Evolutionary conservation across 208 protist genomes (phyloP), one percentile per base, ranked within the genome.

Genomic region (Trypanosomatidae sp.): DNA sequence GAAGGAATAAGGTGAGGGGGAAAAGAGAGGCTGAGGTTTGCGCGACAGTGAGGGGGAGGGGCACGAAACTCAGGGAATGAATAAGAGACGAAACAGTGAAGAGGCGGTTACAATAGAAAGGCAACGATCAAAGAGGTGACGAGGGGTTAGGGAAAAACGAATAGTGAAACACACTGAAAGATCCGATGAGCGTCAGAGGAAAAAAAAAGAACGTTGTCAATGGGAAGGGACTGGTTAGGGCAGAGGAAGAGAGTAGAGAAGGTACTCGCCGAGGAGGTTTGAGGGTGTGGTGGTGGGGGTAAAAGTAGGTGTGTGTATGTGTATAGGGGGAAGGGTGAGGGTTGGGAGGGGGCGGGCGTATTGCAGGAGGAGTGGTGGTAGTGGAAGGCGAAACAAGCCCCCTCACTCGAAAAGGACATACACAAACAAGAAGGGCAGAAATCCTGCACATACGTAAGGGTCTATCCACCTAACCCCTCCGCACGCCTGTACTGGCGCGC

Each of bases 121-220:
- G 3, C 36, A 39, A 39, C 36, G 36, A 39, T 39, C 36, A 39
- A 39, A 6, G 36, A 39, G 36, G 36, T 39, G 36, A 39, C 36
- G 36, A 39, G 36, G 3, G 36, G 36, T 39, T 39, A 39, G 36
- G 36, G 36, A 39, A 39, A 39, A 39, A 39, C 36, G 36, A 39
- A 39, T 39, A 39, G 36, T 39, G 36, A 39, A 39, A 39, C 36
- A 39, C 17, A 22, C 47, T 50, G 47, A 19, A 50, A 22, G 47
- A 50, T 22, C 17, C 47, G 47, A 3, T 7, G 19, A n/a, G 17
- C 17, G 17, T 4, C 15, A 50, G 47, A 50, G 47, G 47, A 73
- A 64, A 77, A 36, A 49, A 25, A 72, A 77, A 62, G 17, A 19
- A 62, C 13, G 66, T 19, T 44, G n/a, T 22, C 25, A 69, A 70